A percentile compares a stretch with the other conserved stretches of the same genome.
Evolutionary conservation across 2,329 filamentous ascomycete species (phyloP).

Genomic region (Xylaria polymorpha): DNA sequence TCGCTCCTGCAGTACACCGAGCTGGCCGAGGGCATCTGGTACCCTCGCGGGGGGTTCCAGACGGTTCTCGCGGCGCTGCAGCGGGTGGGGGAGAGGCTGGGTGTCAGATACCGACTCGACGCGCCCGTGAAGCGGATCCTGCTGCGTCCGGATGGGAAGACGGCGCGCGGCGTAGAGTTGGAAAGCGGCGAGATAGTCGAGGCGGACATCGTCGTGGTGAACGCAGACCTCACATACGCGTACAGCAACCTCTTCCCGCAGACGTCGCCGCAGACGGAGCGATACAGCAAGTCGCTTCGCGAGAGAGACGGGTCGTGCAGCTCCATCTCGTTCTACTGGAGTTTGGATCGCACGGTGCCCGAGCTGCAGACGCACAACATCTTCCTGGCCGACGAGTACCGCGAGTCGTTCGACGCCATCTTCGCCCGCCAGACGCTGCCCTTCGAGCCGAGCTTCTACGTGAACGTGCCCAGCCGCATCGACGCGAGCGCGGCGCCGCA

Average conservation of each 20-base stretch:
- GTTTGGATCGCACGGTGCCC: slow-evolving; percentile 68
- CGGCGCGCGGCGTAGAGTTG: slow-evolving; percentile 69
- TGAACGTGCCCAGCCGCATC: slow-evolving; percentile 78
- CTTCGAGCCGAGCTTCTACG: slow-evolving; percentile 77
- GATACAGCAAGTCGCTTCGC: slow-evolving; percentile 55
- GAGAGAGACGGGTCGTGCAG: slow-evolving; percentile 72
- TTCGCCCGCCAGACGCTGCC: slow-evolving; percentile 77
- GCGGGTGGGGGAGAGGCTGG: slow-evolving; percentile 69
- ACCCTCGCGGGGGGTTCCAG: slow-evolving; percentile 77
- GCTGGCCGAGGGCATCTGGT: slow-evolving; percentile 80
- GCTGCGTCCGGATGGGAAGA: slow-evolving; percentile 62
- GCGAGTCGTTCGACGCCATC: slow-evolving; percentile 79
- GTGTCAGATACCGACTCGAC: slow-evolving; percentile 71
- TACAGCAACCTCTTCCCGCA: slow-evolving; percentile 76
- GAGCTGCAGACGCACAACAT: slow-evolving; percentile 79
- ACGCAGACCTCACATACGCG: slow-evolving; percentile 79
- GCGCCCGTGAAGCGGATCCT: slow-evolving; percentile 68
- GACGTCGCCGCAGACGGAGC: slow-evolving; percentile 41
- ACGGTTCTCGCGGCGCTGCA: slow-evolving; percentile 72
- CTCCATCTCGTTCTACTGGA: slow-evolving; percentile 83
- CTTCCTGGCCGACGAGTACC: slow-evolving; percentile 79
- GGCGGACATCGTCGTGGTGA: slow-evolving; percentile 76
- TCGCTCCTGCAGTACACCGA: slow-evolving; percentile 80
- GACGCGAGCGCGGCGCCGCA: slow-evolving; percentile 74
- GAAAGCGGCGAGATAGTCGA: slow-evolving; percentile 66